Percentiles rank a stretch among this genome's conserved stretches.
Conservation (phyloP, 176 grass and related monocot genomes). For the Lolium perenne region DNA sequence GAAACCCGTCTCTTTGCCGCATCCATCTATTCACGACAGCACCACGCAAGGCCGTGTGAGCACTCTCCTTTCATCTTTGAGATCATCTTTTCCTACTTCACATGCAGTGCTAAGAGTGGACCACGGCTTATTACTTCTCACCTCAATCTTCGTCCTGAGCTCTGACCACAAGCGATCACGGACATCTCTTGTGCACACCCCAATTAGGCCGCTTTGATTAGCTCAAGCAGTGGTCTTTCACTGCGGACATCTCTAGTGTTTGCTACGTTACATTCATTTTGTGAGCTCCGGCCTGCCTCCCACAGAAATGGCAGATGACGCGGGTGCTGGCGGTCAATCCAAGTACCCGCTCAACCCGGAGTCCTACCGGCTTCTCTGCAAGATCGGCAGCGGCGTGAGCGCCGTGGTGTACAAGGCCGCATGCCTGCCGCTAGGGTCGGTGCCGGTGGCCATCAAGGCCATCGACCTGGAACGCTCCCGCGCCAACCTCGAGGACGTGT, state of each 20-base stretch:
- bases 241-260: not conserved
- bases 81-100: slow-evolving; percentile 1
- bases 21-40: not conserved
- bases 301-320: slow-evolving; percentile 47
- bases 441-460: slow-evolving; percentile 73
- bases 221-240: not conserved
- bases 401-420: slow-evolving; percentile 89
- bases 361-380: slow-evolving; percentile 65
- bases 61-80: not conserved
- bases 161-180: slow-evolving; percentile 25
- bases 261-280: not conserved
- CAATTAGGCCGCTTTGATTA: not conserved
- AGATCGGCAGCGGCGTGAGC: slow-evolving; percentile 81
- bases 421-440: slow-evolving; percentile 65
- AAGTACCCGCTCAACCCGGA: slow-evolving; percentile 65
- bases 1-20: not conserved
- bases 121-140: not conserved
- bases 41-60: not conserved
- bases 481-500: slow-evolving; percentile 80
- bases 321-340: not conserved
- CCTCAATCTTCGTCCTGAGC: slow-evolving; percentile 9
- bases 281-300: not conserved
- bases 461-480: slow-evolving; percentile 82
- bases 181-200: not conserved
- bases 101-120: not conserved